A percentile compares a stretch with the other conserved stretches of the same genome.
Evolutionary conservation across 2,329 filamentous ascomycete species (phyloP).

Genomic region (Beauveria sp.): DNA sequence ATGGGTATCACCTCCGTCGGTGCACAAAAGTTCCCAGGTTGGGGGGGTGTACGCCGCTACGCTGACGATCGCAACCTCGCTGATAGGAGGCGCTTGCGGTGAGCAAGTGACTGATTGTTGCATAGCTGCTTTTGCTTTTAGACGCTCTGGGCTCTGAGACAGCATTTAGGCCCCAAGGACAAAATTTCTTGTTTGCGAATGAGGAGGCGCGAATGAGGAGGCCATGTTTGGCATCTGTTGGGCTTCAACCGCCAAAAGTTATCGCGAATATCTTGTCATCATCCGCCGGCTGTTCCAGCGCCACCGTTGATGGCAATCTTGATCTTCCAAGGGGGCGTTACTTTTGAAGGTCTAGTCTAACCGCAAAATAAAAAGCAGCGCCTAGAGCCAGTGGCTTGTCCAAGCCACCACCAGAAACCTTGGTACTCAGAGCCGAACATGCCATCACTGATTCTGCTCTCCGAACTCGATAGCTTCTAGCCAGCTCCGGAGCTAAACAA

Average conservation of each 20-base stretch:
- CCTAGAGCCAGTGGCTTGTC: background rate
- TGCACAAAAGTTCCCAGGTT: conserved; percentile 7
- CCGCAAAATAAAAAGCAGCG: background rate
- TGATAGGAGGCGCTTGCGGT: background rate
- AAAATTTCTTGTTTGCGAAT: background rate
- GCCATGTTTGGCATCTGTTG: background rate
- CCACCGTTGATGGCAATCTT: background rate
- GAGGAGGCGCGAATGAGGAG: background rate
- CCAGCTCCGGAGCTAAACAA: background rate
- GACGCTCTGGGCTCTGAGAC: background rate
- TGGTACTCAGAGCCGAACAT: background rate
- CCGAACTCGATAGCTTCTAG: no score
- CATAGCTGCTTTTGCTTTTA: background rate
- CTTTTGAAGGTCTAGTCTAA: background rate
- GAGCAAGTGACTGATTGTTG: background rate
- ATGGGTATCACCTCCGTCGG: background rate
- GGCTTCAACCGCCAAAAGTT: background rate
- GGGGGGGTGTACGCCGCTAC: background rate
- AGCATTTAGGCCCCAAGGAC: background rate
- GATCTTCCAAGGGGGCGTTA: background rate
- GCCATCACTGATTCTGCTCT: background rate
- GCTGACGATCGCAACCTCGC: background rate
- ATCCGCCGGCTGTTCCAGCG: background rate
- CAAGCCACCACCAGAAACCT: background rate
- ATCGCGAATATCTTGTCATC: background rate